These are phyloP conservation scores for Mucor indicus DNA, from an alignment of 371 early-diverging fungal genomes.

Conservation along the genomic window DNA sequence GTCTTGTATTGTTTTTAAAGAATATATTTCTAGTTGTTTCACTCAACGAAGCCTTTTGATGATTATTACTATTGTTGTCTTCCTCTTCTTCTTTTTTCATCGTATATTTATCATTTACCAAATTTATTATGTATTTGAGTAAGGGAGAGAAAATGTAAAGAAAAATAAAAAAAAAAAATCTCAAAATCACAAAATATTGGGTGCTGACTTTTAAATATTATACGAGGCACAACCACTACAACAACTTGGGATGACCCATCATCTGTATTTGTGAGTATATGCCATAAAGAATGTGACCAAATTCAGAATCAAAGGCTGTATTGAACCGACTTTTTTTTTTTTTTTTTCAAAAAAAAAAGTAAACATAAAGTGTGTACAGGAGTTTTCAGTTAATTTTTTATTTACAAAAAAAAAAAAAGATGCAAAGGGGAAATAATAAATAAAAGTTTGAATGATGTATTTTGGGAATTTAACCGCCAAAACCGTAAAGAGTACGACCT, in stretches of 20 bases:
- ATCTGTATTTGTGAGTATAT: no score
- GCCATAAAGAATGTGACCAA: no score
- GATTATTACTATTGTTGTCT: conserved; percentile 4
- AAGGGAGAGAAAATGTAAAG: conserved; percentile 2
- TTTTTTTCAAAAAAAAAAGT: no score
- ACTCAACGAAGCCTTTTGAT: conserved; percentile 8
- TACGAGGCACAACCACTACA: no score
- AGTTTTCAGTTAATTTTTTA: neutral
- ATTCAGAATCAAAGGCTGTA: no score
- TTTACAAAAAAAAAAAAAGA: neutral
- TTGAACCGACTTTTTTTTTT: no score
- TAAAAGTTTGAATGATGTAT: no score
- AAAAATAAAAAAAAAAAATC: no score
- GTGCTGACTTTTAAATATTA: no score
- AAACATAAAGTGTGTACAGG: no score
- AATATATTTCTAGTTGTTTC: conserved; percentile 16
- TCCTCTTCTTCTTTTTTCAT: conserved; percentile 2
- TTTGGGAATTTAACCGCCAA: conserved; percentile 18
- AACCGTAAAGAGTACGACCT: conserved; percentile 91
- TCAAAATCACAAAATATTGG: no score
- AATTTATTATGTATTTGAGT: neutral
- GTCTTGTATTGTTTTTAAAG: neutral
- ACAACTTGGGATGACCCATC: no score
- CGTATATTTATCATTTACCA: neutral
- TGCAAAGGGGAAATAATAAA: neutral